Conservation (phyloP, 176 grass and related monocot genomes). For the Melocanna baccifera region DNA sequence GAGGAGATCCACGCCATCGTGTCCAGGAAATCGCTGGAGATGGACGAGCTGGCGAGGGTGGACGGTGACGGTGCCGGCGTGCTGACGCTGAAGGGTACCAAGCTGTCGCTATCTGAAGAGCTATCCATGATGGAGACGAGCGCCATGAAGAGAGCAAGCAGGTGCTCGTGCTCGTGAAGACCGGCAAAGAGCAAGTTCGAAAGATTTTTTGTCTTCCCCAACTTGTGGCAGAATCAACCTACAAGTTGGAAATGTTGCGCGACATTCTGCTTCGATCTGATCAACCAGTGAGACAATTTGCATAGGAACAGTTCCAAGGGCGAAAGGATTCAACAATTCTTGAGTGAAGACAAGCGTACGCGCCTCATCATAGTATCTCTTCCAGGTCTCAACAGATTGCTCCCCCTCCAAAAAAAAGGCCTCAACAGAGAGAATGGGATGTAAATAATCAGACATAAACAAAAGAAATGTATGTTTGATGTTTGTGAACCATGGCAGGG, state of each 20-base stretch:
- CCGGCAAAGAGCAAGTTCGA: neutral
- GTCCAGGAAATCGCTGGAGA: slow-evolving; percentile 48
- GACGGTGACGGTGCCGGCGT: neutral
- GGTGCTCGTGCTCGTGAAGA: slow-evolving; percentile 58
- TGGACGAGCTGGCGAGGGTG: neutral
- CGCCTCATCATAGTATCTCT: neutral
- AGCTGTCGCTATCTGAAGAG: slow-evolving; percentile 43
- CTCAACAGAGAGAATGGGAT: neutral
- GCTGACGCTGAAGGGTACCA: slow-evolving; percentile 54
- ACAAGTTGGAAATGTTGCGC: neutral
- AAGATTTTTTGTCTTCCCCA: neutral
- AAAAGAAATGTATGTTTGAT: neutral
- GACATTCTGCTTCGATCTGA: neutral
- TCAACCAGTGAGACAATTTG: neutral
- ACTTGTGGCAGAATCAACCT: neutral
- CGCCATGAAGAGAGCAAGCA: slow-evolving; percentile 48
- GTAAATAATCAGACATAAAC: neutral
- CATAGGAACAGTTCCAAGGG: too few relatives aligned
- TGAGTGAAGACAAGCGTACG: neutral
- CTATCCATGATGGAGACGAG: slow-evolving; percentile 76
- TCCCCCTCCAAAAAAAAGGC: neutral
- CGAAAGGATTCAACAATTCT: neutral
- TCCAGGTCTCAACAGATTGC: neutral
- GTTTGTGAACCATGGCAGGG: neutral
- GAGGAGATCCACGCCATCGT: slow-evolving; percentile 66